These are phyloP conservation scores for Gaillardinia entomophila DNA, from an alignment of 805 yeast genomes.

Conservation along the genomic window DNA sequence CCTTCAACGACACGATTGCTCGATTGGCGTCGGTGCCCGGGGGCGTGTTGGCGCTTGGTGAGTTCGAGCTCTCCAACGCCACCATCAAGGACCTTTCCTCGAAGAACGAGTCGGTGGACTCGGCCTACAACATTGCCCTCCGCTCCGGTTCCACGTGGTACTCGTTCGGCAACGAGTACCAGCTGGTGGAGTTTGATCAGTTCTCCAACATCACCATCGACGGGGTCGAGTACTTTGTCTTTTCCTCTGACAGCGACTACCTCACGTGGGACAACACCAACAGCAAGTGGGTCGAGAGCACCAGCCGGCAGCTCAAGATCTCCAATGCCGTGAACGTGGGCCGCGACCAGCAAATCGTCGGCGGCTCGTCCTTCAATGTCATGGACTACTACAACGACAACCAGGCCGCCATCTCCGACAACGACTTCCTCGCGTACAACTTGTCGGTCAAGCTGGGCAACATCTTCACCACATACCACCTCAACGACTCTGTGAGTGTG, in stretches of 20 bases:
- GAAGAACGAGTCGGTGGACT: conserved; percentile 14
- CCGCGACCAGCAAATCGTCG: conserved; percentile 24
- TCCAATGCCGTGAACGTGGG: conserved; percentile 18
- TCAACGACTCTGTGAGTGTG: conserved; percentile 46
- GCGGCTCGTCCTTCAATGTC: conserved; percentile 28
- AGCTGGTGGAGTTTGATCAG: conserved; percentile 17
- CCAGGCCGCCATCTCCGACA: conserved; percentile 19
- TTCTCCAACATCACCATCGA: conserved; percentile 32
- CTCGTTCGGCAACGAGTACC: conserved; percentile 32
- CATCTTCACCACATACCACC: conserved; percentile 31
- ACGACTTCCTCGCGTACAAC: conserved; percentile 15
- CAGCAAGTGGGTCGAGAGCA: conserved; percentile 26
- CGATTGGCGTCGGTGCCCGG: conserved; percentile 9
- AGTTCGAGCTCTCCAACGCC: conserved; percentile 22
- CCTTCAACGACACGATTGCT: conserved; percentile 24
- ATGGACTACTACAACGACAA: conserved; percentile 24
- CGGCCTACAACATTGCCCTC: conserved; percentile 32
- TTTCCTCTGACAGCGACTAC: conserved; percentile 23
- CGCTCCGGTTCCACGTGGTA: conserved; percentile 36
- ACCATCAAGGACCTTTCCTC: conserved; percentile 20
- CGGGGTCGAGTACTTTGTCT: conserved; percentile 35
- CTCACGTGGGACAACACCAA: conserved; percentile 39
- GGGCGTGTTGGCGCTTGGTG: conserved; percentile 25
- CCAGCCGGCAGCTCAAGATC: conserved; percentile 24
- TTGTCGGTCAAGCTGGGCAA: conserved; percentile 14